phyloP scores from a whole-genome alignment of 441 rosid genomes.

The Kokia cookei region DNA sequence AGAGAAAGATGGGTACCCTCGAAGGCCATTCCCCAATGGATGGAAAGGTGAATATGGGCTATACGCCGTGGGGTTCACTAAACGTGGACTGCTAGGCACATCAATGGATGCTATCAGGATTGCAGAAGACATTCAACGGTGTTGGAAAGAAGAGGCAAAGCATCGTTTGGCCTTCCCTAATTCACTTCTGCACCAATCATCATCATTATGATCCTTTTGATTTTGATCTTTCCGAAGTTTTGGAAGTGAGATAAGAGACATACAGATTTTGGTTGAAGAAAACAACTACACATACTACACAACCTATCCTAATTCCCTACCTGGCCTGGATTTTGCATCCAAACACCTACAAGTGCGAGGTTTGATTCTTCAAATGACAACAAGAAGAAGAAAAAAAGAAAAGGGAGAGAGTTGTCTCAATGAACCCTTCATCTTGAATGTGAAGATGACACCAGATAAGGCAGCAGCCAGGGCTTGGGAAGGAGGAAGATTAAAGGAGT shows the following conservation, averaged over 20 bases:
- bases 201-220: neutral
- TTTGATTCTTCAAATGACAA: too few relatives aligned
- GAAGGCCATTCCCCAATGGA: conserved; percentile 53
- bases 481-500: neutral
- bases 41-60: conserved; percentile 70
- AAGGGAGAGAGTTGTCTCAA: neutral
- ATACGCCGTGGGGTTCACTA: conserved; percentile 67
- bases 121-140: conserved; percentile 42
- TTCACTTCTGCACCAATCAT: conserved; percentile 15
- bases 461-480: conserved; percentile 9
- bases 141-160: conserved; percentile 24
- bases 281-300: neutral
- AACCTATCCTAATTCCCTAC: too few relatives aligned
- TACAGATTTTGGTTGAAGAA: conserved; percentile 5
- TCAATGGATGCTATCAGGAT: conserved; percentile 57
- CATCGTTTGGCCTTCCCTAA: conserved; percentile 20
- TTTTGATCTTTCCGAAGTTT: neutral
- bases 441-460: conserved; percentile 10
- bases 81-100: conserved; percentile 50
- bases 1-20: conserved; percentile 55
- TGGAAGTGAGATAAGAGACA: neutral
- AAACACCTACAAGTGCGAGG: neutral
- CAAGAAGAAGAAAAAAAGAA: too few relatives aligned
- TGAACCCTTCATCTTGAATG: neutral
- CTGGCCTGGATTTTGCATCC: conserved; percentile 4